Evolutionary conservation across 2,329 filamentous ascomycete genomes (phyloP).

Genomic region (Alternaria conjuncta): DNA sequence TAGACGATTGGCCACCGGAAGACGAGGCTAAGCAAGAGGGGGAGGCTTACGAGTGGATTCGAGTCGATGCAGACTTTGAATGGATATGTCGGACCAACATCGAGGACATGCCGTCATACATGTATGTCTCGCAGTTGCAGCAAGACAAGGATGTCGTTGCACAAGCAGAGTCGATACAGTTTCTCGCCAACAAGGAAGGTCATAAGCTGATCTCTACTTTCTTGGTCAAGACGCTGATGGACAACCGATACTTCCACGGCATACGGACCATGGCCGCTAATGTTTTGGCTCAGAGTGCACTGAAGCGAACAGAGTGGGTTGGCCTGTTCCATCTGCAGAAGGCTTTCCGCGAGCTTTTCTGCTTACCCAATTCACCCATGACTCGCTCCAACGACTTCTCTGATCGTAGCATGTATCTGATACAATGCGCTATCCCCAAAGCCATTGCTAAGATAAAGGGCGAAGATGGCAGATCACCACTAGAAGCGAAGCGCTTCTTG

Average conservation of each 20-base stretch:
- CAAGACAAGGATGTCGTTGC: constrained; percentile 97
- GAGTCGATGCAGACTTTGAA: constrained; percentile 97
- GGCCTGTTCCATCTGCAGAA: constrained; percentile 85
- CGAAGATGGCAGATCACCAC: constrained; percentile 75
- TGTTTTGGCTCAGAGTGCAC: constrained; percentile 76
- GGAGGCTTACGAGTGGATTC: constrained; percentile 98
- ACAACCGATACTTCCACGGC: constrained; percentile 90
- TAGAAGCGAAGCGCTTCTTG: constrained; percentile 80
- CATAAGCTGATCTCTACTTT: constrained; percentile 88
- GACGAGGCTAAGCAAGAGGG: constrained; percentile 91
- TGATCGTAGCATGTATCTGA: constrained; percentile 81
- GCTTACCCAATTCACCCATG: constrained; percentile 76
- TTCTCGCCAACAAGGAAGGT: constrained; percentile 69
- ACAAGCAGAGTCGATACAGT: constrained; percentile 74
- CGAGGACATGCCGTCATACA: constrained; percentile 86
- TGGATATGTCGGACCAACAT: constrained; percentile 86
- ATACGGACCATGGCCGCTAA: constrained; percentile 86
- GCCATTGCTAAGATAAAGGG: constrained; percentile 82
- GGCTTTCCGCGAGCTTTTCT: constrained; percentile 88
- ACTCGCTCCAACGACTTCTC: constrained; percentile 90
- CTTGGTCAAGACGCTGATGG: constrained; percentile 86
- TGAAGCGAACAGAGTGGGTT: constrained; percentile 66
- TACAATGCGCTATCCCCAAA: constrained; percentile 82
- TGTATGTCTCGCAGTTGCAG: constrained; percentile 97
- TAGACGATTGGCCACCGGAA: constrained; percentile 88